Conservation (phyloP, 192 early-diverging fungal species). For the Tieghemiomyces parasiticus region DNA sequence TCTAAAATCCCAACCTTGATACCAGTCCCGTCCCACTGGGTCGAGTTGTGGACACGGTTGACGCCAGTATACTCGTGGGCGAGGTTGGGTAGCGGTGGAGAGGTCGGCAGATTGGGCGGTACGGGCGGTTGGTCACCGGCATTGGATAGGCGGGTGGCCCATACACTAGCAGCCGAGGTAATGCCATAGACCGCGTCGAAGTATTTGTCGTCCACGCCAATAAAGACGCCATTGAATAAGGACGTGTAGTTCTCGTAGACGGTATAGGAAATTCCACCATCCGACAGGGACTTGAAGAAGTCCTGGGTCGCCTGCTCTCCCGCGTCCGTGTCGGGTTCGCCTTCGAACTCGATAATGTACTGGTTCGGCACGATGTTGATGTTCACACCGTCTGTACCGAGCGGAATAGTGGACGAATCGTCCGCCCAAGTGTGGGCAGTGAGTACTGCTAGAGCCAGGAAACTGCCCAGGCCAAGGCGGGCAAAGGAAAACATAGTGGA, state of each 20-base stretch:
- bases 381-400: too few species aligned
- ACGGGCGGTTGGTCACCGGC: not conserved
- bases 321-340: not conserved
- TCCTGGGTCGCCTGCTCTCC: not conserved
- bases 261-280: not conserved
- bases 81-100: not conserved
- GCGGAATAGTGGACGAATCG: too few species aligned
- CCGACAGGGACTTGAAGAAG: not conserved
- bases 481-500: too few species aligned
- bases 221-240: not conserved
- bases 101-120: not conserved
- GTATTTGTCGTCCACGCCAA: not conserved
- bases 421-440: too few species aligned
- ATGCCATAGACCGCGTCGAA: not conserved
- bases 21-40: not conserved
- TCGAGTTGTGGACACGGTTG: not conserved
- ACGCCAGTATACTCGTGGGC: not conserved
- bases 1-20: constrained; percentile 4
- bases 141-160: not conserved
- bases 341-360: not conserved
- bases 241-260: not conserved
- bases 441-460: too few species aligned
- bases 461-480: too few species aligned
- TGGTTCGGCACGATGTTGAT: not conserved
- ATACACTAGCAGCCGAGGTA: not conserved